A percentile compares a stretch with the other conserved stretches of the same genome.
Conservation (phyloP, 345 rosid genomes). For the Eucalyptus sp. region DNA sequence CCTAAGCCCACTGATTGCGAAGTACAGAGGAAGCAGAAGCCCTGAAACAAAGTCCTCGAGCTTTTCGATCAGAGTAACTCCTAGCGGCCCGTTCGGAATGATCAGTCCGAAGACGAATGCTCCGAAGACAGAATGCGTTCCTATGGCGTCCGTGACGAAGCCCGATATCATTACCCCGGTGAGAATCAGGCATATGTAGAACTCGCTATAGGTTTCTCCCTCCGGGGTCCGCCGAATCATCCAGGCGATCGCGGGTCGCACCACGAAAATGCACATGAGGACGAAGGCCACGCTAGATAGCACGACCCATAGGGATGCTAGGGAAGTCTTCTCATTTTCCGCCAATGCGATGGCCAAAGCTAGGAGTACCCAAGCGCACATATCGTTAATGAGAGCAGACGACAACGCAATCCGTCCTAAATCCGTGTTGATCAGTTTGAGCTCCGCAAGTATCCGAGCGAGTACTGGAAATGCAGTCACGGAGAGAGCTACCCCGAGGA, state of each 20-base stretch:
- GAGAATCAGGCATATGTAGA: slow-evolving; percentile 67
- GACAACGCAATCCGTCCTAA: slow-evolving; percentile 90
- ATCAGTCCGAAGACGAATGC: slow-evolving; percentile 88
- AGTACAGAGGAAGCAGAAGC: slow-evolving; percentile 87
- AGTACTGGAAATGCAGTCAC: slow-evolving; percentile 95
- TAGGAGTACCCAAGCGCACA: slow-evolving; percentile 79
- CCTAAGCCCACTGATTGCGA: slow-evolving; percentile 86
- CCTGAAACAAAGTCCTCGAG: slow-evolving; percentile 96
- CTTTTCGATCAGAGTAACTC: slow-evolving; percentile 78
- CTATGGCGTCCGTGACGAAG: slow-evolving; percentile 85
- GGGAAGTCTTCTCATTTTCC: slow-evolving; percentile 34
- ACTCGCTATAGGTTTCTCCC: slow-evolving; percentile 79
- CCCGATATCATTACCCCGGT: slow-evolving; percentile 95
- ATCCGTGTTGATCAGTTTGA: slow-evolving; percentile 81
- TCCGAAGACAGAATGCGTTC: slow-evolving; percentile 92
- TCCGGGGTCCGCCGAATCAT: slow-evolving; percentile 75
- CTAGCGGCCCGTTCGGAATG: slow-evolving; percentile 88
- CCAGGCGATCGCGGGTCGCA: slow-evolving; percentile 67
- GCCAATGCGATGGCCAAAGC: slow-evolving; percentile 80
- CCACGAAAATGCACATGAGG: slow-evolving; percentile 32
- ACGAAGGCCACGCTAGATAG: slow-evolving; percentile 45
- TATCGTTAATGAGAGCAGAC: slow-evolving; percentile 81
- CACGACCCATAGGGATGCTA: slow-evolving; percentile 68
- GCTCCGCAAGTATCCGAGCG: slow-evolving; percentile 82
- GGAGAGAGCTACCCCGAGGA: slow-evolving; percentile 85